Evolutionary conservation across 768 basidiomycete species (phyloP).

Genomic region (Suillus clintonianus): DNA sequence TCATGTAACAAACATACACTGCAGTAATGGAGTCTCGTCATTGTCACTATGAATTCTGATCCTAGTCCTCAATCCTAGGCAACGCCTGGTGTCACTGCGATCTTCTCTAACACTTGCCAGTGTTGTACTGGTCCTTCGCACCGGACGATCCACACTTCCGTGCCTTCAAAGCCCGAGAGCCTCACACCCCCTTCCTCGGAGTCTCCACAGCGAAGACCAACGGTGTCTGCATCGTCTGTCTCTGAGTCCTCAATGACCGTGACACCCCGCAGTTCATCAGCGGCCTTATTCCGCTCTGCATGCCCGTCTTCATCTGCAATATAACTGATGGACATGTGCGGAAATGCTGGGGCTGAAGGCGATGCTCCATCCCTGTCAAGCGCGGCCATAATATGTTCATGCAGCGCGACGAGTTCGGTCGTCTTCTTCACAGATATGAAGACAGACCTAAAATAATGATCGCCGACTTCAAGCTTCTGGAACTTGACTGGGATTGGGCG

Average conservation of each 20-base stretch:
- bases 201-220: slow-evolving; percentile 25
- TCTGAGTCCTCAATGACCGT: slow-evolving; percentile 31
- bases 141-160: slow-evolving; percentile 59
- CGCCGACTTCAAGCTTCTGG: slow-evolving; percentile 53
- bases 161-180: slow-evolving; percentile 44
- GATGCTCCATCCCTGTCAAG: slow-evolving; percentile 37
- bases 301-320: slow-evolving; percentile 63
- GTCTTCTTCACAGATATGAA: slow-evolving; percentile 54
- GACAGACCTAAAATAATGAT: slow-evolving; percentile 73
- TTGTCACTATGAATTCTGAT: neutral
- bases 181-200: slow-evolving; percentile 19
- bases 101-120: slow-evolving; percentile 54
- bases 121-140: slow-evolving; percentile 62
- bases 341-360: slow-evolving; percentile 57
- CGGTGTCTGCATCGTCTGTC: slow-evolving; percentile 31
- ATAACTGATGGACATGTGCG: slow-evolving; percentile 77
- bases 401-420: slow-evolving; percentile 48
- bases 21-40: neutral
- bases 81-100: slow-evolving; percentile 7
- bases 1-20: neutral
- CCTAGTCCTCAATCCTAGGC: neutral
- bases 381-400: slow-evolving; percentile 44
- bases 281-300: slow-evolving; percentile 51
- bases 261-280: slow-evolving; percentile 40
- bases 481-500: slow-evolving; percentile 47